Evolutionary conservation across 2,329 filamentous ascomycete genomes (phyloP), one percentile per base, ranked within the genome.

Genomic region (Lachnellula occidentalis): DNA sequence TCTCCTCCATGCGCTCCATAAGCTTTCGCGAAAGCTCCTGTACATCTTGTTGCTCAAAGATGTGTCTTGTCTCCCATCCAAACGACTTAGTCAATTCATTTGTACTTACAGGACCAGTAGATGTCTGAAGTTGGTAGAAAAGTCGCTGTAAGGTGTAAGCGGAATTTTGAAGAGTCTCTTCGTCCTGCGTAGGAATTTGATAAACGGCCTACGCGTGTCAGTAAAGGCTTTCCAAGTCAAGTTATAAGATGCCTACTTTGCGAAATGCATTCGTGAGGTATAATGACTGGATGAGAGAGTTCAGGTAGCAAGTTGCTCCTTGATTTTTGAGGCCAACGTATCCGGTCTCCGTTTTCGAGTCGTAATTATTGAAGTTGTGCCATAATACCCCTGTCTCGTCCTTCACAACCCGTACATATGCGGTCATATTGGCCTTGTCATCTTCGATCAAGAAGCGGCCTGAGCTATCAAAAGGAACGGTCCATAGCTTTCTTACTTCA

Each of bases 271-370:
- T 96, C 50, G 84, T 94, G 66, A 92, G 92, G 67, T 90, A 94
- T 45, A 94, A 74, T 1, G 89, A 92, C 68, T 94, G 89, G 46
- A 94, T 76, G 6, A 94, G 79, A 7, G 89, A 92, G 71, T 94
- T 94, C 48, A 94, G 76, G 69, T 94, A 94, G 72, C 89, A 94
- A 1, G 89, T 94, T 48, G 94, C 94, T 60, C 94, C 94, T 72
- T 97, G 94, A 67, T 99, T 99, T 72, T 94, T 94, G 51, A 99
- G 77, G 2, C 94, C 94, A 42, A 99, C 94, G 76, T 92, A 97
- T 54, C 94, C 94, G 0, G 94, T 99, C 73, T 96, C 92, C 70
- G 94, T 95, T 75, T 97, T 99, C n/a, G 94, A 97, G 70, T 99
- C 92, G 70, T 99, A 99, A 73, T 92, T 92, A 69, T 84, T 79